Percentiles rank a stretch among this genome's conserved stretches.
Conservation (phyloP, 2,329 filamentous ascomycete species). For the Claviceps purpurea region DNA sequence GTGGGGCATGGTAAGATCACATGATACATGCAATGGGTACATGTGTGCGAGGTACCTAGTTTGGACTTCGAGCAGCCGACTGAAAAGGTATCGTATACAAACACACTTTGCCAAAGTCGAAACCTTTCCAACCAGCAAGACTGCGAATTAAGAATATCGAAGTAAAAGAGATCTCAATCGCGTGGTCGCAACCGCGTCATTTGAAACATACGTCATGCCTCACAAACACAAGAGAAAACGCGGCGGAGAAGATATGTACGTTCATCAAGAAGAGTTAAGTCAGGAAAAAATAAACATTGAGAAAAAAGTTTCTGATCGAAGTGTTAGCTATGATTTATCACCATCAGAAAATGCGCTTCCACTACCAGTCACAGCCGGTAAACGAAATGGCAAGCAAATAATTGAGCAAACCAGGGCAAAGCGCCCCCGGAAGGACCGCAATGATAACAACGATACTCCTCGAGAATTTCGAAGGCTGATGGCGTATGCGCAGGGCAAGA, state of each 20-base stretch:
- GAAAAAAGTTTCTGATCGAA: constrained; percentile 6
- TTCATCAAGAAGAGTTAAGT: neutral
- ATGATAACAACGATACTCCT: constrained; percentile 62
- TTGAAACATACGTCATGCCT: constrained; percentile 44
- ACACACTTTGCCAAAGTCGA: too few species aligned
- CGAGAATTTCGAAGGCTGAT: constrained; percentile 79
- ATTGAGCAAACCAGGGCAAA: constrained; percentile 28
- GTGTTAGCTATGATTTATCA: constrained; percentile 34
- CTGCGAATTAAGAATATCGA: neutral
- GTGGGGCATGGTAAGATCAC: too few species aligned
- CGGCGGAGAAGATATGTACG: constrained; percentile 41
- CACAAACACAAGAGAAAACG: constrained; percentile 69
- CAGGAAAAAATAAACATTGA: too few species aligned
- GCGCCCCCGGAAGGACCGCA: constrained; percentile 31
- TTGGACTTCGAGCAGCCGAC: too few species aligned
- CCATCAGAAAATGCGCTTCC: constrained; percentile 35
- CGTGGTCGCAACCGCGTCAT: constrained; percentile 3
- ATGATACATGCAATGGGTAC: too few species aligned
- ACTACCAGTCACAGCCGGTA: constrained; percentile 30
- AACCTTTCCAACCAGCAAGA: too few species aligned
- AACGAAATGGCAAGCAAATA: constrained; percentile 14
- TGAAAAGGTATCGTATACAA: too few species aligned
- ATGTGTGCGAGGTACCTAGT: too few species aligned
- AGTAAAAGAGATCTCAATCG: neutral
- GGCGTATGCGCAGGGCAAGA: constrained; percentile 53